Base-by-base conservation (phyloP, 1,284 basidiomycete genomes). In the Wallemia hederae region DNA sequence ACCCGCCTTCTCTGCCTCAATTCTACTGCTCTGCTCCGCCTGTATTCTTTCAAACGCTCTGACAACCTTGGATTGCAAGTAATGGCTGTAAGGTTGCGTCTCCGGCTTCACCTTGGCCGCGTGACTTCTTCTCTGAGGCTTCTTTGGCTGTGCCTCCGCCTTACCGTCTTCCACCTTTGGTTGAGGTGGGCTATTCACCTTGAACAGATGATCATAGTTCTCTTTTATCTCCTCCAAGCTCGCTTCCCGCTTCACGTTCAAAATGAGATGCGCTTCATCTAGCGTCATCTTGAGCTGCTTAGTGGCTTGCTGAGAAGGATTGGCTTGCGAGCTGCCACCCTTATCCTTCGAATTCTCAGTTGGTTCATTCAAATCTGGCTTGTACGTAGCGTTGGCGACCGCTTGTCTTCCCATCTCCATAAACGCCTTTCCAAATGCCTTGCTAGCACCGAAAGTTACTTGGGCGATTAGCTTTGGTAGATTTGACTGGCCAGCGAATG, bases 21-120 rank as follows among this genome's bases (percentile, higher is more conserved):
- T 71, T 49, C 70, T 67, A 24, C 74, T 65, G 63, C 77, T 75
- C 61, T 75, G 65, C 73, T 94, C 89, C 0, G 88, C 88, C 67
- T 91, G 84, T 74, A 98, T 82, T 71, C 94, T 80, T 73, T 97
- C 90, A 62, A 83, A 79, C 24, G 94, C 92, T 59, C 92, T 80
- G 58, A 90, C 81, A 24, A 99, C 85, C 74, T 99, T 99, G 62
- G 87, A 91, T 70, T 96, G 91, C 26, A 98, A 76, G 73, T 98
- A 98, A 71, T 89, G 85, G 31, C 85, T 87, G 70, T 87, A 72
- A 55, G 67, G 72, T 69, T n/a, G 77, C 75, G 49, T 59, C 68
- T 67, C 24, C 67, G 65, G 62, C 62, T 62, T 66, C 64, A 29
- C 63, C 31, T 39, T 63, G 60, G 55, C 63, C 39, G 55, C 15